Conservation (phyloP, 139 green algal species). For the Auxenochlorella pyrenoidosa region DNA sequence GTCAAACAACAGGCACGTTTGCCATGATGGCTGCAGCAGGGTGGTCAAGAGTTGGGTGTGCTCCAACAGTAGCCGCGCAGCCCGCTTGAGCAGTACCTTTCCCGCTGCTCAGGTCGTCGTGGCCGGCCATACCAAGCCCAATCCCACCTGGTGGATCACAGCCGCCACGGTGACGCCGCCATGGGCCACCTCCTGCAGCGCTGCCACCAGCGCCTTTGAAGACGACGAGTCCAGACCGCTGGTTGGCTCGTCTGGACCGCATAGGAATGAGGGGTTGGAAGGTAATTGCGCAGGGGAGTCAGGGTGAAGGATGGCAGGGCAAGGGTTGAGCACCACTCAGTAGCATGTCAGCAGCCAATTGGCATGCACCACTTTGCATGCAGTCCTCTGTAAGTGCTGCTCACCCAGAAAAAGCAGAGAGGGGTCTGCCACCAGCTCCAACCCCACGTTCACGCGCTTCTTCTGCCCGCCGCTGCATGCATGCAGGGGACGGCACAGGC, state of each 20-base stretch:
- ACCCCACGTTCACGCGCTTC: constrained; percentile 82
- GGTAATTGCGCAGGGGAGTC: neutral
- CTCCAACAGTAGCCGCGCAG: no score
- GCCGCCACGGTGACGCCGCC: constrained; percentile 67
- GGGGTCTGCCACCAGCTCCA: constrained; percentile 83
- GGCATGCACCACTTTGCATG: no score
- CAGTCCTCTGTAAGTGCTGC: no score
- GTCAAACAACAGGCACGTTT: constrained; percentile 77
- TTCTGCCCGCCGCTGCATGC: constrained; percentile 51
- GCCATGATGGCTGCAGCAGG: constrained; percentile 42
- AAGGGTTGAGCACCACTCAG: neutral
- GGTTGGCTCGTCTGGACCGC: constrained; percentile 54
- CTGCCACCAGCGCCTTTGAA: constrained; percentile 57
- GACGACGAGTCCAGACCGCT: constrained; percentile 70
- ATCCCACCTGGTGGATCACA: constrained; percentile 74
- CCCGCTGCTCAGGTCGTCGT: no score
- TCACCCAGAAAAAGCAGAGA: constrained; percentile 74
- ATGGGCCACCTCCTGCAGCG: constrained; percentile 54
- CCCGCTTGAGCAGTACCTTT: no score
- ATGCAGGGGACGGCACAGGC: neutral
- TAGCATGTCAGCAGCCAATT: no score
- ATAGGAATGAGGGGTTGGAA: neutral
- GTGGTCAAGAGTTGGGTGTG: no score
- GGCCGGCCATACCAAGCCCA: no score
- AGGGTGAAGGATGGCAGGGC: neutral